Evolutionary conservation across 495 filamentous ascomycete species (phyloP).

Genomic region (Lophiotrema nucula): DNA sequence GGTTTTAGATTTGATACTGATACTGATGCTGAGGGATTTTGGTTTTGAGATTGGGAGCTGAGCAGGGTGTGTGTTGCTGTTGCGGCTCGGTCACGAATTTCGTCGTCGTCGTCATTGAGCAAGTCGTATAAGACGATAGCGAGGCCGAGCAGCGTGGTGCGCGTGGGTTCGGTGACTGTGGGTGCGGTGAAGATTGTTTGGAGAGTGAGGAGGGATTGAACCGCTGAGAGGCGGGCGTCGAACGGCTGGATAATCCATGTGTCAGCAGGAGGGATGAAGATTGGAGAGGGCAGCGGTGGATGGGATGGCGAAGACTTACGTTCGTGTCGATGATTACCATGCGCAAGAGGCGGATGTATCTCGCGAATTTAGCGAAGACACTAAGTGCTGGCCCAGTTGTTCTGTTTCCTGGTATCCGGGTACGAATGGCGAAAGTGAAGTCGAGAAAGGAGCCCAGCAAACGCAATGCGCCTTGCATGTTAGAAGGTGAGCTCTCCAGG

Average conservation of each 20-base stretch:
- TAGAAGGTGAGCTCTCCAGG: constrained; percentile 17
- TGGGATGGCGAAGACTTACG: constrained; percentile 12
- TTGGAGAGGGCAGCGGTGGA: not conserved
- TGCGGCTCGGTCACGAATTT: constrained; percentile 69
- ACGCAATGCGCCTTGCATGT: constrained; percentile 20
- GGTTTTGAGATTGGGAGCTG: constrained; percentile 7
- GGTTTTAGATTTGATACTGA: constrained; percentile 7
- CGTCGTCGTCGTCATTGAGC: constrained; percentile 89
- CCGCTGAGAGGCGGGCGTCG: constrained; percentile 25
- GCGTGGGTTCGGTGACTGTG: not conserved
- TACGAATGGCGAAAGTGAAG: too few species aligned
- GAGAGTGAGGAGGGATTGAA: constrained; percentile 17
- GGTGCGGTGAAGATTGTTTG: not conserved
- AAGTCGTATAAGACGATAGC: constrained; percentile 56
- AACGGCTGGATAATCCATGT: constrained; percentile 28
- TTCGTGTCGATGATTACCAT: constrained; percentile 18
- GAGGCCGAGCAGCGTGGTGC: constrained; percentile 17
- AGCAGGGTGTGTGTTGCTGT: constrained; percentile 44
- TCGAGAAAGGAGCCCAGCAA: constrained; percentile 27
- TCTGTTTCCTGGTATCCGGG: too few species aligned
- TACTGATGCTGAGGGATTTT: not conserved
- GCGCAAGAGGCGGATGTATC: constrained; percentile 14
- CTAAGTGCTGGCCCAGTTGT: not conserved
- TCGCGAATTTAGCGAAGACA: not conserved
- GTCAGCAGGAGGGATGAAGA: constrained; percentile 7